Base-by-base conservation (phyloP, 208 protist genomes). In the Novymonas esmeraldas region DNA sequence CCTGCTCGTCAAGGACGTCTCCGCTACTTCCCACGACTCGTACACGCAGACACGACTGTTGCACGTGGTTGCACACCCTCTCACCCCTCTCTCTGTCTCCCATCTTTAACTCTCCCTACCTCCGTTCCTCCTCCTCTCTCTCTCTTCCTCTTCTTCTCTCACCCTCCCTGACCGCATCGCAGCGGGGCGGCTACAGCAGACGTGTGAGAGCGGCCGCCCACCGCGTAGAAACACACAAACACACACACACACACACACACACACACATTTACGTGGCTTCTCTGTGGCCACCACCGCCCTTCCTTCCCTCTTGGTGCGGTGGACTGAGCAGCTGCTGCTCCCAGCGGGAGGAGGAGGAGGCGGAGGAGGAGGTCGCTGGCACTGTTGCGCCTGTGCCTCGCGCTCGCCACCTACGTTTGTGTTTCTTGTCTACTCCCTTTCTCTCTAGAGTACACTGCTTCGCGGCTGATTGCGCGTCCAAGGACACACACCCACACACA, bases 81-180 rank as follows among this genome's bases (percentile, higher is more conserved):
- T 56, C 55, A 28, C 3, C 55, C 51, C 46, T 63, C 46, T 16
- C 2, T 34, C 31, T 1, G 55, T 39, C 22, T 57, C n/a, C n/a
- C n/a, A n/a, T 45, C 36, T 28, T 18, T 22, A 50, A 46, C 14
- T 64, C 52, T 9, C 33, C 14, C 11, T n/a, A n/a, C 36, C 59
- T 58, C n/a, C n/a, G 31, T 6, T 56, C 55, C n/a, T 28, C 36
- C 59, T 58, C n/a, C n/a, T 45, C 13, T 56, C 55, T 39, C 3
- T 61, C 51, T 54, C 64, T 54, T 16, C 2, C 26, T 41, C 4
- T 61, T 39, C 22, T 57, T 45, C 36, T 28, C n/a, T 22, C 50
- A 46, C 14, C 59, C 52, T 9, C 33, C 14, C 11, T n/a, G n/a
- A n/a, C n/a, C n/a, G n/a, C n/a, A n/a, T n/a, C n/a, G n/a, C n/a